Conservation (phyloP, 1,284 basidiomycete species). For the Heliocybe sulcata region DNA sequence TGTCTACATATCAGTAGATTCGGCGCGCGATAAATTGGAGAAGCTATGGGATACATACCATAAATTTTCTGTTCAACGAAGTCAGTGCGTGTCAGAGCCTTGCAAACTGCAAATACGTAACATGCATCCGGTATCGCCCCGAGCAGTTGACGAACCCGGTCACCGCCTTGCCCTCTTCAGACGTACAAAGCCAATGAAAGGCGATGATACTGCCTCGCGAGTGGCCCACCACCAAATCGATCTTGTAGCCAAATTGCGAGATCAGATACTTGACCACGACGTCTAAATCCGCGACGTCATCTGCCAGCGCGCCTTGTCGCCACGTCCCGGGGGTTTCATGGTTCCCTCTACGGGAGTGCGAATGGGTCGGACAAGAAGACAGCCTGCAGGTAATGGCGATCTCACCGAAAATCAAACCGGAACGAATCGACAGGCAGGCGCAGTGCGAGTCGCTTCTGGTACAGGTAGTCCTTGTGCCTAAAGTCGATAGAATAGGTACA, state of each 20-base stretch:
- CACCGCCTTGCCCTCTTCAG: constrained; percentile 45
- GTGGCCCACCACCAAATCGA: constrained; percentile 66
- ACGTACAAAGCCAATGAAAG: constrained; percentile 58
- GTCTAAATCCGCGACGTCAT: constrained; percentile 58
- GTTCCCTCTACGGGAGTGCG: constrained; percentile 46
- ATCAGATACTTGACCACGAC: constrained; percentile 58
- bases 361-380: neutral
- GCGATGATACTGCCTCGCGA: constrained; percentile 66
- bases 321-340: constrained; percentile 68
- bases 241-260: constrained; percentile 48
- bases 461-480: constrained; percentile 81
- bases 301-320: constrained; percentile 44
- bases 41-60: constrained; percentile 22
- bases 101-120: constrained; percentile 26
- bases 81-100: neutral
- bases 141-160: constrained; percentile 62
- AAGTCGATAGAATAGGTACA: constrained; percentile 3
- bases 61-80: constrained; percentile 31
- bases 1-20: neutral
- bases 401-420: constrained; percentile 79
- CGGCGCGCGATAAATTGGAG: constrained; percentile 5
- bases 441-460: constrained; percentile 65
- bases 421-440: constrained; percentile 73
- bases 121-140: constrained; percentile 68
- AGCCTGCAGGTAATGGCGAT: constrained; percentile 3